Base-by-base conservation (phyloP, 2,329 filamentous ascomycete genomes). In the Penicillium sp. region DNA sequence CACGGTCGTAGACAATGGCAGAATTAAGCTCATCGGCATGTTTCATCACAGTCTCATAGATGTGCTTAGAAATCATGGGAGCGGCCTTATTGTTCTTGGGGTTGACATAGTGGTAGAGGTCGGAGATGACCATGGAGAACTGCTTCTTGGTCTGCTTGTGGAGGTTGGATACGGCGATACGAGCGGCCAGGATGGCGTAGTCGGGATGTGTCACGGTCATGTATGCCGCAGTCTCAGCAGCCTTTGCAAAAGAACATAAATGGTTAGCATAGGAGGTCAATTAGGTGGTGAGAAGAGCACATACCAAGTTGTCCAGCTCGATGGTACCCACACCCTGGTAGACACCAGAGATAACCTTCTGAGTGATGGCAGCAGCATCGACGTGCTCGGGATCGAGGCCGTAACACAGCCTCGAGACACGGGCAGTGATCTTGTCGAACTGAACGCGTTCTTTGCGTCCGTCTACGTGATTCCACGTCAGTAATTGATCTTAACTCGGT, bases 141-240 rank as follows among this genome's bases (percentile, higher is more conserved):
- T 97, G 92, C 81, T 98, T 98, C 83, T 97, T 97, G 58, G 93
- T 98, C 81, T 98, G 93, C 78, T 98, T 98, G 85, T 98, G 93
- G 52, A 98, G 87, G 78, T 98, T 98, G 67, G 93, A 98, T 47
- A 98, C 93, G 62, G 93, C 93, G 69, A 98, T 97, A 76, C 93
- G 91, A 60, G 93, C 93, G 58, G 93, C 93, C 52, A 98, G 89
- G 70, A 97, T 95, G 71, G 93, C 93, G 72, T 98, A 98, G 77
- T 98, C 93, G 66, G 93, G 93, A 73, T 98, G 93, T 56, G 92
- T 98, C 63, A 96, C 92, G 54, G 93, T 98, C 93, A 98, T 98
- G 79, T 98, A 98, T 50, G 93, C 93, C 64, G 93, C 93, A 65
- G 93, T 98, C 78, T 98, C 93, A 65, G 93, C 93, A 68, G 93